Evolutionary conservation across 176 grass and related monocot species (phyloP).

Genomic region (Musa schizocarpa): DNA sequence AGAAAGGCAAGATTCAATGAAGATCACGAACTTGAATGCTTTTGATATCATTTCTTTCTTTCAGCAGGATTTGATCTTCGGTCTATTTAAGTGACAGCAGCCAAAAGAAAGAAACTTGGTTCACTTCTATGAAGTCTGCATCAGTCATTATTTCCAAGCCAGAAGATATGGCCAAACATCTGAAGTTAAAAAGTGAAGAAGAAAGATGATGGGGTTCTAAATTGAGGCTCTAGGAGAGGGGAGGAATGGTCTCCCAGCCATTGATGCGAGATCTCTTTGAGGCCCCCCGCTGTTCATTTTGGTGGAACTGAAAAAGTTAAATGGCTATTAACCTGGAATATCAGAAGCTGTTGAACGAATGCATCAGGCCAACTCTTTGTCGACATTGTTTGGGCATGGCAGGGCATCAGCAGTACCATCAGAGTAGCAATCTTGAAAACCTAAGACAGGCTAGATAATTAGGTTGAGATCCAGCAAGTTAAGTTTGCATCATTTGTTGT

Average conservation of each 20-base stretch:
- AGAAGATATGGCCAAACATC: conserved; percentile 46
- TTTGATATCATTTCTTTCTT: conserved; percentile 90
- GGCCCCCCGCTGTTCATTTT: conserved; percentile 56
- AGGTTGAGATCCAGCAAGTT: not conserved
- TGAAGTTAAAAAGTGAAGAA: conserved; percentile 71
- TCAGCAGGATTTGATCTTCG: conserved; percentile 81
- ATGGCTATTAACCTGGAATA: conserved; percentile 77
- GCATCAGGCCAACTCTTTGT: conserved; percentile 68
- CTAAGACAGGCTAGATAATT: not conserved
- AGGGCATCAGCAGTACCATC: conserved; percentile 29
- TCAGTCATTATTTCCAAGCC: conserved; percentile 47
- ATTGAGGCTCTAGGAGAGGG: conserved; percentile 61
- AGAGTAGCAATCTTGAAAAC: not conserved
- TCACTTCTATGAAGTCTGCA: conserved; percentile 55
- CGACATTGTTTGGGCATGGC: conserved; percentile 92
- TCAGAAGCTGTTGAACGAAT: conserved; percentile 63
- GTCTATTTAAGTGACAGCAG: conserved; percentile 60
- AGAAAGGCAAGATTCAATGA: conserved; percentile 46
- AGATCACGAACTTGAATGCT: conserved; percentile 64
- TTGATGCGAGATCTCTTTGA: conserved; percentile 85
- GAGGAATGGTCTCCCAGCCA: conserved; percentile 66
- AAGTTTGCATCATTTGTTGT: no score
- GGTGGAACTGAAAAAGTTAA: conserved; percentile 74
- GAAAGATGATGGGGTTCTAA: conserved; percentile 66
- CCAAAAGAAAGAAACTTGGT: conserved; percentile 42